phyloP scores from a whole-genome alignment of 257 asterid species.

The Linderniella brevidens region DNA sequence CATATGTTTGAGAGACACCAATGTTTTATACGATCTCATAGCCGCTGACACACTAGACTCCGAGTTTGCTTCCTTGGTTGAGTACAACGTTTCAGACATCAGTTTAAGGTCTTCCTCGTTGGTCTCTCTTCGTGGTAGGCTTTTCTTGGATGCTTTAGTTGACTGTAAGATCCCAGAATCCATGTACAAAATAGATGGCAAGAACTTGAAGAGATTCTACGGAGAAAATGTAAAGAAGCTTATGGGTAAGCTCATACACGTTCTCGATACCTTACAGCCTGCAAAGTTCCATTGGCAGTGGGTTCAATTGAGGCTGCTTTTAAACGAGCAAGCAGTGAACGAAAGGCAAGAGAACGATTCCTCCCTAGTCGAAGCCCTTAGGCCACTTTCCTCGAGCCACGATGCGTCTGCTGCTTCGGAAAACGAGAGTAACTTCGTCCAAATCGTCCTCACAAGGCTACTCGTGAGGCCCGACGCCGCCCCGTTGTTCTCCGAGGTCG shows the following conservation, averaged over 20 bases:
- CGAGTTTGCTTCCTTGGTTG: conserved; percentile 68
- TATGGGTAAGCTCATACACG: conserved; percentile 55
- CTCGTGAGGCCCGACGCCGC: conserved; percentile 98
- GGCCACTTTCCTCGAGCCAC: conserved; percentile 58
- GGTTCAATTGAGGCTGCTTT: conserved; percentile 85
- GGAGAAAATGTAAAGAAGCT: conserved; percentile 59
- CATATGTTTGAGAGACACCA: conserved; percentile 74
- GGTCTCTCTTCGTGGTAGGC: conserved; percentile 90
- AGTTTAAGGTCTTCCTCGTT: conserved; percentile 55
- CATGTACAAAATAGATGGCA: conserved; percentile 33
- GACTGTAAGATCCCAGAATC: conserved; percentile 70
- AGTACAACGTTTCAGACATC: conserved; percentile 43
- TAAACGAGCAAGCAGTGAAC: conserved; percentile 77
- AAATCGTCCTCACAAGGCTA: conserved; percentile 76
- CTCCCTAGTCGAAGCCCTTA: conserved; percentile 61
- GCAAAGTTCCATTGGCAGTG: conserved; percentile 99
- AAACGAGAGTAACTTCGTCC: conserved; percentile 73
- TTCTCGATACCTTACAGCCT: conserved; percentile 83
- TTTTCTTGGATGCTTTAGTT: conserved; percentile 69
- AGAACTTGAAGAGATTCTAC: conserved; percentile 37
- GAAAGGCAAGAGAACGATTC: conserved; percentile 67
- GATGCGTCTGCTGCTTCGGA: conserved; percentile 71
- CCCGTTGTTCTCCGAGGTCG: conserved; percentile 77
- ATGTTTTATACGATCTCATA: conserved; percentile 52
- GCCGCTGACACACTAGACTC: conserved; percentile 62